Percentiles rank a stretch among this genome's conserved stretches.
These are phyloP conservation scores for Tuber indicum DNA, from an alignment of 495 filamentous ascomycete species.

Conservation along the genomic window DNA sequence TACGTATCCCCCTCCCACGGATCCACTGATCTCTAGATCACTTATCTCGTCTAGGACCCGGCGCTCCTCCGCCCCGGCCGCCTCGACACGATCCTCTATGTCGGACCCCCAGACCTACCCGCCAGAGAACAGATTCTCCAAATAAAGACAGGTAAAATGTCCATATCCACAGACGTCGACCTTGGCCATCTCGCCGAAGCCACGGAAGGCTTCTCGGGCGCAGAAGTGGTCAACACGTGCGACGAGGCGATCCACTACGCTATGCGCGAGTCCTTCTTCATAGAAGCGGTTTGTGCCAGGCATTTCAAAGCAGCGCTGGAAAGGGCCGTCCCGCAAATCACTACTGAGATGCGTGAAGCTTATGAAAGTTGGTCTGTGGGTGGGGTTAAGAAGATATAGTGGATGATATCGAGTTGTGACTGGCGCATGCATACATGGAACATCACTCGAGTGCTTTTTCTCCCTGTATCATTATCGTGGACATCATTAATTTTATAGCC, in stretches of 20 bases:
- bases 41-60: slow-evolving; percentile 50
- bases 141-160: slow-evolving; percentile 57
- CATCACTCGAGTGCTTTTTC: background rate
- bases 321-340: slow-evolving; percentile 62
- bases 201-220: slow-evolving; percentile 79
- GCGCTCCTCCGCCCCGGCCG: slow-evolving; percentile 83
- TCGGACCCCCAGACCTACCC: slow-evolving; percentile 70
- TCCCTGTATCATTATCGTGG: background rate
- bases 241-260: slow-evolving; percentile 58
- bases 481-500: background rate
- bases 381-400: slow-evolving; percentile 41
- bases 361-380: slow-evolving; percentile 61
- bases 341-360: slow-evolving; percentile 55
- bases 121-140: slow-evolving; percentile 71
- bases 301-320: slow-evolving; percentile 60
- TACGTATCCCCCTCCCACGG: background rate
- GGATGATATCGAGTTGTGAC: background rate
- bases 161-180: slow-evolving; percentile 60
- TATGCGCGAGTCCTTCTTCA: slow-evolving; percentile 51
- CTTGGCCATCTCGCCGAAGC: slow-evolving; percentile 57
- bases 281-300: slow-evolving; percentile 52
- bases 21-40: background rate
- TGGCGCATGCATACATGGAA: background rate
- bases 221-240: slow-evolving; percentile 80
- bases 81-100: slow-evolving; percentile 84